These are phyloP conservation scores for Melocanna baccifera DNA, from an alignment of 176 grass and related monocot genomes.

Conservation along the genomic window DNA sequence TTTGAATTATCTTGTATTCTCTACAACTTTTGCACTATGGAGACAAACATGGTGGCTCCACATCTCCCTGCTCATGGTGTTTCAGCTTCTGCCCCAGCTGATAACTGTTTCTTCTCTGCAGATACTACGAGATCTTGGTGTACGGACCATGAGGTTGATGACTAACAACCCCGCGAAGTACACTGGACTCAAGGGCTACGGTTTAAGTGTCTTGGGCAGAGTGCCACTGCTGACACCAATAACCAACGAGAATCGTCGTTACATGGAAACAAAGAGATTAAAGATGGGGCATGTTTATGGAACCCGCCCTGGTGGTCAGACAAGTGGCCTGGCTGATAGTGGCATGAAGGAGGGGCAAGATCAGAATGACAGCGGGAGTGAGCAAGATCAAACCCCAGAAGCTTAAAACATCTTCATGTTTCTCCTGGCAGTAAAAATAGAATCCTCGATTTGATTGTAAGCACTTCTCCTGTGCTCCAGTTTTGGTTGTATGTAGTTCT, in stretches of 20 bases:
- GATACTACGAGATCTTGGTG: slow-evolving; percentile 86
- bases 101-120: slow-evolving; percentile 28
- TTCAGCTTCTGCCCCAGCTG: background rate
- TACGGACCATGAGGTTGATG: slow-evolving; percentile 83
- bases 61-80: background rate
- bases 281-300: slow-evolving; percentile 88
- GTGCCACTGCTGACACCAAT: slow-evolving; percentile 88
- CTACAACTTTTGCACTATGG: slow-evolving; percentile 6
- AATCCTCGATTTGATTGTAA: background rate
- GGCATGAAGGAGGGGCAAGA: background rate
- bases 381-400: slow-evolving; percentile 24
- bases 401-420: slow-evolving; percentile 6
- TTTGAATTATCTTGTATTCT: background rate
- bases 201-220: slow-evolving; percentile 74
- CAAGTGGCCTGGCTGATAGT: slow-evolving; percentile 7
- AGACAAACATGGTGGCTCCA: background rate
- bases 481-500: slow-evolving; percentile 26
- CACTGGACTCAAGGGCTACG: slow-evolving; percentile 79
- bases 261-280: slow-evolving; percentile 78
- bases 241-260: slow-evolving; percentile 79
- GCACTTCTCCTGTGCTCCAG: background rate
- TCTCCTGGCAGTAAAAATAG: slow-evolving; percentile 23
- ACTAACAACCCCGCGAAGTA: slow-evolving; percentile 94
- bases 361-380: background rate
- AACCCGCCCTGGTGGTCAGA: slow-evolving; percentile 29